Conservation (phyloP, 108 stramenopile genomes). For the Mayamaea pseudoterrestris region DNA sequence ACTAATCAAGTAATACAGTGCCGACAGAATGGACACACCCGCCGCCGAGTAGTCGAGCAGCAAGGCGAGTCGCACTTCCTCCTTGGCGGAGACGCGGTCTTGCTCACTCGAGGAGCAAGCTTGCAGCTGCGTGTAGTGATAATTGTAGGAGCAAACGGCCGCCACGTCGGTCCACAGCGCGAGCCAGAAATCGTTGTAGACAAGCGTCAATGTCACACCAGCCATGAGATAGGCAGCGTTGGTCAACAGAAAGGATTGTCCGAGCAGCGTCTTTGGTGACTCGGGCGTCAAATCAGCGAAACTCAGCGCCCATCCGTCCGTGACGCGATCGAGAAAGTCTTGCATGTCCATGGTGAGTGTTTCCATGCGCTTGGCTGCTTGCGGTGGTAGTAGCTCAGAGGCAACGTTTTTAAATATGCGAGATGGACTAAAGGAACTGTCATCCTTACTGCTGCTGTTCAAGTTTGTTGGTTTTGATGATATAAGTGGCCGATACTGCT, state of each 20-base stretch:
- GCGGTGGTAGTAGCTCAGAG: no score
- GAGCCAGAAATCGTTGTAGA: slow-evolving; percentile 34
- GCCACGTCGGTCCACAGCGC: slow-evolving; percentile 54
- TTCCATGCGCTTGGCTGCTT: no score
- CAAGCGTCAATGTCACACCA: slow-evolving; percentile 30
- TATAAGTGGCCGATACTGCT: no score
- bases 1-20: slow-evolving; percentile 25
- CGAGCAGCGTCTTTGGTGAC: slow-evolving; percentile 36
- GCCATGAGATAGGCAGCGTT: slow-evolving; percentile 58
- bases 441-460: no score
- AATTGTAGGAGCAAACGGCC: slow-evolving; percentile 53
- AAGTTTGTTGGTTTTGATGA: no score
- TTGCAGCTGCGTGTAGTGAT: slow-evolving; percentile 70
- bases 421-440: no score
- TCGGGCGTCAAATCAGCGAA: slow-evolving; percentile 68
- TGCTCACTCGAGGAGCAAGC: slow-evolving; percentile 21
- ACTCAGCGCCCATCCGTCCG: slow-evolving; percentile 56
- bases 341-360: no score
- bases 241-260: slow-evolving; percentile 62
- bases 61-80: slow-evolving; percentile 51
- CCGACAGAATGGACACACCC: slow-evolving; percentile 22
- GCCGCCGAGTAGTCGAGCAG: slow-evolving; percentile 66
- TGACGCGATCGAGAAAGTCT: slow-evolving; percentile 42
- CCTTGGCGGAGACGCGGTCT: no score
- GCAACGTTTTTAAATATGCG: no score